Conservation (phyloP, 768 basidiomycete species). For the Suillus subluteus region DNA sequence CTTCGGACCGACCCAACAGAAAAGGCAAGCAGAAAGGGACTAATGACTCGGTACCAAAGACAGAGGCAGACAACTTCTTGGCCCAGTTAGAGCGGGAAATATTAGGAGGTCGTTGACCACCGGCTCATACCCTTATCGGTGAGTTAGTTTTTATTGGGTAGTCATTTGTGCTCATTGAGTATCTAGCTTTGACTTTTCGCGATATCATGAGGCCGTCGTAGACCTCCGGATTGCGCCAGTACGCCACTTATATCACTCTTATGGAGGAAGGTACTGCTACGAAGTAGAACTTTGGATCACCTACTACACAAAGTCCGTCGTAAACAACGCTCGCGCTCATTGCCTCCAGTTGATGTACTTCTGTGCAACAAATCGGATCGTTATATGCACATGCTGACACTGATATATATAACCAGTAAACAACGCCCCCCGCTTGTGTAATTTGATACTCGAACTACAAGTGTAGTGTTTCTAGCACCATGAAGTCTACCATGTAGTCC, state of each 20-base stretch:
- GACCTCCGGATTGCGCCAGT: neutral
- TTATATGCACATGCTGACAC: neutral
- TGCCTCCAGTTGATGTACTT: neutral
- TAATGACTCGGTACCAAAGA: slow-evolving; percentile 19
- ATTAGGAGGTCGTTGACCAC: slow-evolving; percentile 31
- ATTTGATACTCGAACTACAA: neutral
- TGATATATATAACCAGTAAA: neutral
- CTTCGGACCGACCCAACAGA: slow-evolving; percentile 25
- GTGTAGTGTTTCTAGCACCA: neutral
- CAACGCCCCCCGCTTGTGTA: neutral
- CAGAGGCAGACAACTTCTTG: slow-evolving; percentile 65
- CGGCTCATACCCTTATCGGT: neutral
- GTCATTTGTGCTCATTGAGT: neutral
- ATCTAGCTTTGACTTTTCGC: neutral
- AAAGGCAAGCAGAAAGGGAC: slow-evolving; percentile 21
- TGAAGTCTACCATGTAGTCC: neutral
- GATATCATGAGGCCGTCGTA: too few species aligned
- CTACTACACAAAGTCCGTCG: neutral
- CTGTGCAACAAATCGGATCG: neutral
- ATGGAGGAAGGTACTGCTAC: neutral
- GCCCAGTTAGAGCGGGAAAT: slow-evolving; percentile 70
- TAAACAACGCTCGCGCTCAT: neutral
- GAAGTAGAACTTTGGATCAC: neutral
- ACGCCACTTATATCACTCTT: neutral
- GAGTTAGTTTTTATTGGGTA: neutral